Evolutionary conservation across 805 yeast genomes (phyloP), one percentile per base, ranked within the genome.

Genomic region (Metschnikowia bowlesiae): DNA sequence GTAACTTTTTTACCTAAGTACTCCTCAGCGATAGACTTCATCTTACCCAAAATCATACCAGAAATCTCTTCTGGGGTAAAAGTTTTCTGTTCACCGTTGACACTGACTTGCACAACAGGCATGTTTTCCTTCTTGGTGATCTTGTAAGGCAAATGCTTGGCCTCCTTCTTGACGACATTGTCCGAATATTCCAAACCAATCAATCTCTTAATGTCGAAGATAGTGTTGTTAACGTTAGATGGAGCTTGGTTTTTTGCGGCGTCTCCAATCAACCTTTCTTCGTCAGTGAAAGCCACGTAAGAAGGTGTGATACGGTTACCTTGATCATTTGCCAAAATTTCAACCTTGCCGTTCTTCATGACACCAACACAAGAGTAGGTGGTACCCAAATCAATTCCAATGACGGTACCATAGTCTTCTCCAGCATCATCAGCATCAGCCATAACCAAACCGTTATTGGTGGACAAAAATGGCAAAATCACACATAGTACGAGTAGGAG

Each of bases 231-330:
- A 57, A 96, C 96, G 79, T 90, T 90, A 70, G 90, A 83, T 51
- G 96, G 91, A 57, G 97, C 97, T 78, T 90, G 97, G 75, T 91
- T 90, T 85, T 90, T 90, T 59, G 97, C 97, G 60, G 97, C 92
- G 71, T 89, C 97, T 76, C 97, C 97, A 66, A 89, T 88, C 65
- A 89, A 79, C 76, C 97, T 84, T 79, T 90, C 97, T 50, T 87
- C 82, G 61, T 87, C 94, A 48, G 96, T 88, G 79, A 90, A 90
- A 39, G 96, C 96, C 50, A 91, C 97, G 69, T 86, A 91, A 32
- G 97, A 91, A 51, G 97, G 97, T 51, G 97, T 91, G 53, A 91
- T 90, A 81, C 97, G 89, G 83, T 90, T 90, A 84, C 97, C 97
- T 80, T 90, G 97, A 73, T 91, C 97, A 71, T 90, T 90, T 65